A percentile compares a stretch with the other conserved stretches of the same genome.
phyloP scores from a whole-genome alignment of 208 protist genomes.

The Trypanosoma avium region DNA sequence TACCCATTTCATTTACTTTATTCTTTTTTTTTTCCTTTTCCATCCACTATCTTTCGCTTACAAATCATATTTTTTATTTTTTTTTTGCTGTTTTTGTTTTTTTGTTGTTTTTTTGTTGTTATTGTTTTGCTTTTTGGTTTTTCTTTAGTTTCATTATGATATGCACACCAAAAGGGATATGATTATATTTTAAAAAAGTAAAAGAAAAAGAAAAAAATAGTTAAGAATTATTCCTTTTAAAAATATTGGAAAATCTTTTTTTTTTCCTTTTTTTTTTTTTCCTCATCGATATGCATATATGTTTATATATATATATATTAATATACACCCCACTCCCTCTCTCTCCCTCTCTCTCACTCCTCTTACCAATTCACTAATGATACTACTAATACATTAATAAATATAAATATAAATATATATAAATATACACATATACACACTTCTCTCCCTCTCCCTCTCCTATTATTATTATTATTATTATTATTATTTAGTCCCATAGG shows the following conservation, averaged over 20 bases:
- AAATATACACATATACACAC: background rate
- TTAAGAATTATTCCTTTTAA: no score
- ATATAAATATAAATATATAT: conserved; percentile 4
- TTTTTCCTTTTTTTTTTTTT: conserved; percentile 12
- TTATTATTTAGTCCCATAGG: conserved; percentile 1
- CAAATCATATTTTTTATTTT: background rate
- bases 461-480: background rate
- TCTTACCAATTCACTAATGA: background rate
- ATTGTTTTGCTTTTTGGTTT: no score
- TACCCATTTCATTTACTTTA: no score
- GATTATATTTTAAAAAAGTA: no score
- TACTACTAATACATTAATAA: background rate
- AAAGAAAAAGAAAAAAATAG: no score
- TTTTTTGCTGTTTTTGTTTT: background rate
- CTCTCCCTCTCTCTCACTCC: background rate
- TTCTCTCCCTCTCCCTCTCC: background rate
- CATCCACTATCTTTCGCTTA: background rate
- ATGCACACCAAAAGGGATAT: no score
- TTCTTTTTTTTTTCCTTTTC: conserved; percentile 4
- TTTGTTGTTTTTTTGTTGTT: background rate
- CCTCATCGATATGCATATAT: background rate
- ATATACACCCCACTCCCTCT: background rate
- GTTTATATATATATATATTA: background rate
- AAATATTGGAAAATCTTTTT: conserved; percentile 5
- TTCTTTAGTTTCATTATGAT: no score